phyloP scores from a whole-genome alignment of 2,329 filamentous ascomycete species.

The Teratosphaeriaceae sp. region DNA sequence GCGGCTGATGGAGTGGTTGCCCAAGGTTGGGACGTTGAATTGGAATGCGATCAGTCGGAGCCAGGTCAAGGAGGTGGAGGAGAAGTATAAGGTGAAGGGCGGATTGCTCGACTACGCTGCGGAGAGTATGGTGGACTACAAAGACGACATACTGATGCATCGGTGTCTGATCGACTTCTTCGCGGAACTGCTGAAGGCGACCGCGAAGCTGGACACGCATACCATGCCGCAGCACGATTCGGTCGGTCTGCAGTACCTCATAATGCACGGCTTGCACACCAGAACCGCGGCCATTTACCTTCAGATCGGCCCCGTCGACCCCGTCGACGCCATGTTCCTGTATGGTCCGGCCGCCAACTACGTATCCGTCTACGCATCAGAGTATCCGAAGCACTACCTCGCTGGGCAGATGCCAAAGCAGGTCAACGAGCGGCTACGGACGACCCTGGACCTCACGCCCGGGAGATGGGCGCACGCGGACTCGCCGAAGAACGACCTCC shows the following conservation, averaged over 20 bases:
- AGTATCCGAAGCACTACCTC: conserved; percentile 51
- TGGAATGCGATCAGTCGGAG: conserved; percentile 48
- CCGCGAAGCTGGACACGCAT: conserved; percentile 9
- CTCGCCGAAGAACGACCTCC: conserved; percentile 50
- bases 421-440: conserved; percentile 42
- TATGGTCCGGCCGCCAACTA: conserved; percentile 51
- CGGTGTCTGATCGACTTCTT: conserved; percentile 54
- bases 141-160: conserved; percentile 53
- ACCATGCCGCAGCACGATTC: conserved; percentile 9
- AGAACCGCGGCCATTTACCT: conserved; percentile 46
- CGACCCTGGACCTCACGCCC: conserved; percentile 39
- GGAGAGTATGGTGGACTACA: conserved; percentile 49
- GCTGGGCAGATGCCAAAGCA: conserved; percentile 37
- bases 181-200: conserved; percentile 44
- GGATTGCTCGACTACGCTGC: conserved; percentile 50
- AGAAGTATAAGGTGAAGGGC: conserved; percentile 28
- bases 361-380: conserved; percentile 49
- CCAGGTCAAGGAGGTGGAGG: conserved; percentile 48
- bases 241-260: conserved; percentile 45
- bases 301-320: conserved; percentile 47
- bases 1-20: conserved; percentile 52
- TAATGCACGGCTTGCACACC: conserved; percentile 44
- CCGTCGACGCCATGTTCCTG: conserved; percentile 48
- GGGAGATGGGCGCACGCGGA: conserved; percentile 47
- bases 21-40: conserved; percentile 46